Base-by-base conservation (phyloP, 2,329 filamentous ascomycete genomes). In the Dothideomycetidae sp. region DNA sequence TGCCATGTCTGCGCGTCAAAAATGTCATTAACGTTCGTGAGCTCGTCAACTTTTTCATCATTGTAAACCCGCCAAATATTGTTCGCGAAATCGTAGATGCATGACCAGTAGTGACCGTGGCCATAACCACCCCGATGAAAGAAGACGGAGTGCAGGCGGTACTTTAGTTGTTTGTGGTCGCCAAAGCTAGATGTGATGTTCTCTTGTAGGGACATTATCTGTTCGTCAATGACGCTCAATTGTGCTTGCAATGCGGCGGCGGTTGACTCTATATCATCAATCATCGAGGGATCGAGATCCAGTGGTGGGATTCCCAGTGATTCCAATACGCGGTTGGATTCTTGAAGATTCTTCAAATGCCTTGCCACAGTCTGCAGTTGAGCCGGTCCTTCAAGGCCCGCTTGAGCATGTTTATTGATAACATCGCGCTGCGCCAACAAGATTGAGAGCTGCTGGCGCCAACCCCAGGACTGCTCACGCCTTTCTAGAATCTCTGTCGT, bases 41-140 rank as follows among this genome's bases (percentile, higher is more conserved):
- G 70, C 45, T 81, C 74, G 2, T 73, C 77, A 15, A 98, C 85
- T 11, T 69, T 70, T 37, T 79, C 78, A 51, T 98, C 90, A 54
- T 98, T 98, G 66, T 94, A 98, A 52, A 82, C 84, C 40, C 85
- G 78, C 86, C 90, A 98, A 13, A 86, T 65, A 23, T 75, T 62
- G 32, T 74, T 71, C 46, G 78, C 71, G 56, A 93, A 93, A 60
- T 96, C 90, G 52, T 77, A 81, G 45, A 98, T 92, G 70, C 86
- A 94, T 31, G 94, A 84, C 78, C 84, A 94, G 61, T 96, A 98
- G 57, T 98, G 90, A 0, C 90, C 90, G 18, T 70, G 69, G 10
- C 52, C 50, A 2, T 56, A 50, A 5, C 67, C 66, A 19, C 82
- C 82, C 13, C 80, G 77, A 55, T 98, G 90, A 50, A 93, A 88